Base-by-base conservation (phyloP, 2,329 filamentous ascomycete genomes). In the Fusarium poae region DNA sequence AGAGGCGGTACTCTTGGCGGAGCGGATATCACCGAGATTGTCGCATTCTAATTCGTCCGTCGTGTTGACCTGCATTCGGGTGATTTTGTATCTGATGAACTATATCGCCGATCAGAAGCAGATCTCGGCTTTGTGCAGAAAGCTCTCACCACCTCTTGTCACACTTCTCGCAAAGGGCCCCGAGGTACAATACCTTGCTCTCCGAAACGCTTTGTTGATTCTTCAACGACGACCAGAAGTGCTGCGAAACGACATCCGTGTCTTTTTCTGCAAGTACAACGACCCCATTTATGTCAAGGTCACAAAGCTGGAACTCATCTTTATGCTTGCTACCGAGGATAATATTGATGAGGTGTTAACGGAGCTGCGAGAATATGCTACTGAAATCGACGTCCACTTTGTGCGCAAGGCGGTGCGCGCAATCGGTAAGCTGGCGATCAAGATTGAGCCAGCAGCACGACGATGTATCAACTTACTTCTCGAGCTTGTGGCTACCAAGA, bases 181-280 rank as follows among this genome's bases (percentile, higher is more conserved):
- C 1, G 96, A 99, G 78, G 96, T 99, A n/a, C 96, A 99, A 78
- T 99, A 99, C 77, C 86, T 99, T 9, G 96, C 96, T 0, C 86
- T 99, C 20, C 87, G 96, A 67, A 99, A 99, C 77, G 96, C 96
- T 0, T 86, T 99, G 3, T 85, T 99, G 16, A 99, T 99, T 72
- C 83, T 99, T 53, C 96, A 99, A 79, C 87, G 95, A 73, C 87
- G 95, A 57, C 96, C 96, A 0, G 96, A 98, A 75, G 95, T 99
- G 11, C 81, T 99, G 55, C 89, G 94, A 68, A 98, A 97, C 79
- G 96, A 99, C 79, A 98, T 99, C 67, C 89, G 96, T 46, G 96
- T 99, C 32, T 99, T 99, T 82, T 99, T 99, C 82, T 99, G 96
- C 89, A 99, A 99, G 85, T 99, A 99, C 82, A 99, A 99, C 79